phyloP scores from a whole-genome alignment of 352 stramenopile species.

The Globisporangium cederbergense region DNA sequence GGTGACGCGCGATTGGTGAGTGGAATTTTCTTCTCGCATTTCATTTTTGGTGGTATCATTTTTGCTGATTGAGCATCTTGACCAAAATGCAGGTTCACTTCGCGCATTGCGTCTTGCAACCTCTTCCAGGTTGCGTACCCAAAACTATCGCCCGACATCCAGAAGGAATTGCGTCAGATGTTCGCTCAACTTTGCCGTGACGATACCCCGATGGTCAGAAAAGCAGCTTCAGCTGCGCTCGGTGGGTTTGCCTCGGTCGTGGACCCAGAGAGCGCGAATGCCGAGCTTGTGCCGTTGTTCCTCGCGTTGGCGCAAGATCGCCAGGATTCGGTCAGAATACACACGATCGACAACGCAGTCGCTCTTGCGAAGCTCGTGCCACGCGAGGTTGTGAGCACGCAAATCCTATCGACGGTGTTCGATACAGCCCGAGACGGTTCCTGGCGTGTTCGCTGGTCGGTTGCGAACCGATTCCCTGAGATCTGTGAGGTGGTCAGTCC shows the following conservation, averaged over 20 bases:
- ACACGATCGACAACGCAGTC: constrained; percentile 97
- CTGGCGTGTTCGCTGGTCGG: constrained; percentile 98
- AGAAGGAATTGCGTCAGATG: constrained; percentile 85
- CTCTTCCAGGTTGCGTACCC: constrained; percentile 79
- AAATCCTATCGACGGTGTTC: constrained; percentile 90
- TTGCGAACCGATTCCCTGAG: constrained; percentile 95
- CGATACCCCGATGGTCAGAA: constrained; percentile 97
- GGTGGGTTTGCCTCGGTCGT: constrained; percentile 83
- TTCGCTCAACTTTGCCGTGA: constrained; percentile 95
- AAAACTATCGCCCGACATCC: constrained; percentile 47
- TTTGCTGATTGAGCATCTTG: neutral
- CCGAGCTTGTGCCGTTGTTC: constrained; percentile 87
- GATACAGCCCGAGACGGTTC: constrained; percentile 93
- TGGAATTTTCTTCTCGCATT: constrained; percentile 25
- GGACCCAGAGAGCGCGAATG: constrained; percentile 48
- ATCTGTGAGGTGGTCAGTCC: constrained; percentile 88
- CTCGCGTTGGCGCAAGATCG: constrained; percentile 84
- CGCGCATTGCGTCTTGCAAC: constrained; percentile 79
- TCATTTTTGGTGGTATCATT: neutral
- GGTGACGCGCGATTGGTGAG: constrained; percentile 96
- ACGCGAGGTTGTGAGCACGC: constrained; percentile 60
- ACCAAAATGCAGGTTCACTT: constrained; percentile 57
- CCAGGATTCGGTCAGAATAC: constrained; percentile 96
- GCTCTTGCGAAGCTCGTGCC: constrained; percentile 88
- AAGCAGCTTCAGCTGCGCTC: constrained; percentile 87